A percentile compares a stretch with the other conserved stretches of the same genome.
phyloP scores from a whole-genome alignment of 75 land plant genomes.

The Pseudotsuga menziesii region DNA sequence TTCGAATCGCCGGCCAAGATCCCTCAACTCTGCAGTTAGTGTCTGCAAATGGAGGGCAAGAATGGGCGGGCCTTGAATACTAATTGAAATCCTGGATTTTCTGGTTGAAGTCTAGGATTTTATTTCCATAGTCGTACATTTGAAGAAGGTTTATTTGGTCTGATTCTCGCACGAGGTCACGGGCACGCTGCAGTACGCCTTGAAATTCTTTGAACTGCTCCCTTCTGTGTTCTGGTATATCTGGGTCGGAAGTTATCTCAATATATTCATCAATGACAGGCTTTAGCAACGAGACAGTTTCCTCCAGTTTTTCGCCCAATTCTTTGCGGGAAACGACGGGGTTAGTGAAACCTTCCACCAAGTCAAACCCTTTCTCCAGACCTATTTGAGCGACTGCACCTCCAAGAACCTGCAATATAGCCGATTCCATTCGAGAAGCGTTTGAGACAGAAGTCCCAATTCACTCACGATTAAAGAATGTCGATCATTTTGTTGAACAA shows the following conservation, averaged over 20 bases:
- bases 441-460: too few relatives aligned
- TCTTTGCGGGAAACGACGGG: background rate
- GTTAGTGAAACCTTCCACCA: background rate
- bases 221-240: background rate
- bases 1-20: background rate
- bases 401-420: too few relatives aligned
- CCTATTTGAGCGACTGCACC: too few relatives aligned
- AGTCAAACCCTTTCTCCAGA: too few relatives aligned
- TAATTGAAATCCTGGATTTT: background rate
- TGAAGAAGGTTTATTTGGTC: background rate
- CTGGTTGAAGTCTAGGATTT: background rate
- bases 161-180: background rate
- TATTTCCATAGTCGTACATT: background rate
- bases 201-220: background rate
- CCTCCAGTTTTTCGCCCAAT: background rate
- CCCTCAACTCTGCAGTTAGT: background rate
- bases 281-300: background rate
- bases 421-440: too few relatives aligned
- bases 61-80: background rate
- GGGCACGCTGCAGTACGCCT: background rate
- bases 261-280: background rate
- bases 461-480: too few relatives aligned
- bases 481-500: too few relatives aligned
- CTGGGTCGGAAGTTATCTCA: background rate
- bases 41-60: background rate